Evolutionary conservation across 352 stramenopile species (phyloP).

Genomic region (Pythium vanterpoolii): DNA sequence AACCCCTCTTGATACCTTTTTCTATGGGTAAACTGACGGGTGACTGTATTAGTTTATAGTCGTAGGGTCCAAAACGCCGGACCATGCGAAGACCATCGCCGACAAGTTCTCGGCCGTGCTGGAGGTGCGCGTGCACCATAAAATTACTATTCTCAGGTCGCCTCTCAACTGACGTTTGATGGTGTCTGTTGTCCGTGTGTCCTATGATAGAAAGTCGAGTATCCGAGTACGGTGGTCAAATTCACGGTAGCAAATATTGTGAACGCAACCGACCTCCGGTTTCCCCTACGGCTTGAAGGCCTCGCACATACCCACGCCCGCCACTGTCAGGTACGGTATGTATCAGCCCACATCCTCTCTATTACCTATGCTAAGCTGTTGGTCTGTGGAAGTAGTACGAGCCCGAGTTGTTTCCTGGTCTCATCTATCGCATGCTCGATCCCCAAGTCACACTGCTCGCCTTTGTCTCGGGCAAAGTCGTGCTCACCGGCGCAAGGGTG

Average conservation of each 20-base stretch:
- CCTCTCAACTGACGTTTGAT: no score
- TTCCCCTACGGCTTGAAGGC: conserved; percentile 75
- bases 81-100: conserved; percentile 37
- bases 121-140: conserved; percentile 26
- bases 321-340: conserved; percentile 58
- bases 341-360: no score
- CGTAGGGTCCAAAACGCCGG: conserved; percentile 40
- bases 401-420: conserved; percentile 95
- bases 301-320: conserved; percentile 51
- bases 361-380: no score
- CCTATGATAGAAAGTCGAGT: conserved; percentile 69
- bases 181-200: no score
- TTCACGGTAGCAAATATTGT: conserved; percentile 86
- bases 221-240: conserved; percentile 34
- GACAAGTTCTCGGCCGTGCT: conserved; percentile 61
- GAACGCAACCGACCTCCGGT: conserved; percentile 89
- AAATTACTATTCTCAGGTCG: background rate
- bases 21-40: background rate
- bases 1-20: no score
- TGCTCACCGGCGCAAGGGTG: conserved; percentile 93
- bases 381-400: conserved; percentile 74
- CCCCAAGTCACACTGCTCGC: conserved; percentile 95
- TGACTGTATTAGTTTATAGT: conserved; percentile 49
- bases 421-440: conserved; percentile 95
- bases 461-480: conserved; percentile 98